These are phyloP conservation scores for Aspergillus thermomutatus DNA, from an alignment of 2,329 filamentous ascomycete species.

Conservation along the genomic window DNA sequence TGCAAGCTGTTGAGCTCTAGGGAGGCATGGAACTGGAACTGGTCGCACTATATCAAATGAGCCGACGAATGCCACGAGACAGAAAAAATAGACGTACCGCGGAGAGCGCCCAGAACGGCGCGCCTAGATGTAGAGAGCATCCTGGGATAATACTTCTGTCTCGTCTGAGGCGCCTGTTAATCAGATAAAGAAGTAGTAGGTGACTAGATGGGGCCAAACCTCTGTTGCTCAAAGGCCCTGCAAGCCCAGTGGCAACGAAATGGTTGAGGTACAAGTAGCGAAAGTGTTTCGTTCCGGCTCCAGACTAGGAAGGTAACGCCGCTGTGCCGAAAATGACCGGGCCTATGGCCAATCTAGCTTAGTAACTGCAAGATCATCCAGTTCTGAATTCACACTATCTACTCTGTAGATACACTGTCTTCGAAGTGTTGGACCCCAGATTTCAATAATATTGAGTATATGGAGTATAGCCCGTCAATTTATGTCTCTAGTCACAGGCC, in stretches of 20 bases:
- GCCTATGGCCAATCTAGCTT: neutral
- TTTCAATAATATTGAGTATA: neutral
- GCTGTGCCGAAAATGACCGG: neutral
- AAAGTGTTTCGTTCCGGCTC: neutral
- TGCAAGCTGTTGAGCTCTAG: slow-evolving; percentile 35
- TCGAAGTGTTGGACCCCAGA: neutral
- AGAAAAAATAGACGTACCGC: slow-evolving; percentile 19
- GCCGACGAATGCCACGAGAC: slow-evolving; percentile 9
- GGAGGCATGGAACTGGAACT: slow-evolving; percentile 24
- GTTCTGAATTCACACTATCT: neutral
- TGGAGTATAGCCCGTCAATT: neutral
- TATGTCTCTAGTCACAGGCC: neutral
- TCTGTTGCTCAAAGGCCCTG: neutral
- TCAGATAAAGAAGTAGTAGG: neutral
- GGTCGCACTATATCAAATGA: slow-evolving; percentile 27
- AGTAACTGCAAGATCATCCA: neutral
- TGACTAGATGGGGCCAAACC: neutral
- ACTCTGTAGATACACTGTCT: too few species aligned
- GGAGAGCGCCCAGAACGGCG: slow-evolving; percentile 24
- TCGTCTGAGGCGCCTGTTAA: neutral
- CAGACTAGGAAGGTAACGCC: neutral
- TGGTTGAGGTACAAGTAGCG: neutral
- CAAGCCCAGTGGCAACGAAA: neutral
- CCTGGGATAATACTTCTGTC: slow-evolving; percentile 1
- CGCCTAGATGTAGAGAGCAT: slow-evolving; percentile 29